Base-by-base conservation (phyloP, 2,329 filamentous ascomycete genomes). In the Grosmannia huntii region DNA sequence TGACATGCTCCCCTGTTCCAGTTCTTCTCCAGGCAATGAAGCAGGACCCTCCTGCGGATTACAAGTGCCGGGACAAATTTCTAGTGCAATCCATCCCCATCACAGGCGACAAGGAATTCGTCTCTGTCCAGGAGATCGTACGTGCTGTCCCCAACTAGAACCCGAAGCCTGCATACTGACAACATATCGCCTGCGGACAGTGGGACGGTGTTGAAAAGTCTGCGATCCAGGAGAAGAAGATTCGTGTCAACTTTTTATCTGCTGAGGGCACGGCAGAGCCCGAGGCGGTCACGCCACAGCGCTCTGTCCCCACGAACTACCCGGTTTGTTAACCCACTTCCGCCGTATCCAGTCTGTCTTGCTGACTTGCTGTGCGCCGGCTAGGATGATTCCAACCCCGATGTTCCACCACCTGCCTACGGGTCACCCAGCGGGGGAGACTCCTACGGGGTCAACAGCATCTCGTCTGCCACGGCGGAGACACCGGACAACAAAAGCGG, bases 11-110 rank as follows among this genome's bases (percentile, higher is more conserved):
- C 28, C 4, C 19, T 14, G n/a, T 59, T 51, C 56, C 62, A 95
- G 94, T 99, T 60, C 85, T 97, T 44, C 84, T 99, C 49, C 94
- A 99, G 76, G 90, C 92, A 27, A 96, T 99, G 94, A 96, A 96
- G 78, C 84, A 90, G 68, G 91, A 97, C 68, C 92, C 92, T 58
- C 82, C 91, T 23, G 72, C 78, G 59, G 91, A 96, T 70, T 85
- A 87, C 62, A 91, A 90, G 72, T 99, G 94, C 77, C 63, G 64
- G 23, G 64, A 66, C 62, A 66, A 66, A 62, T 66, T 66, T 38
- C 57, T 66, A 5, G 64, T 66, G 36, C 64, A 66, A 59, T 61
- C 64, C 14, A 60, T 66, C 6, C 79, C 85, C 53, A 87, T 96
- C 64, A 85, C 86, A 19, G 78, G 84, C 61, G 88, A 95, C 68